Conservation (phyloP, 257 asterid species). For the Solanum pimpinellifolium region DNA sequence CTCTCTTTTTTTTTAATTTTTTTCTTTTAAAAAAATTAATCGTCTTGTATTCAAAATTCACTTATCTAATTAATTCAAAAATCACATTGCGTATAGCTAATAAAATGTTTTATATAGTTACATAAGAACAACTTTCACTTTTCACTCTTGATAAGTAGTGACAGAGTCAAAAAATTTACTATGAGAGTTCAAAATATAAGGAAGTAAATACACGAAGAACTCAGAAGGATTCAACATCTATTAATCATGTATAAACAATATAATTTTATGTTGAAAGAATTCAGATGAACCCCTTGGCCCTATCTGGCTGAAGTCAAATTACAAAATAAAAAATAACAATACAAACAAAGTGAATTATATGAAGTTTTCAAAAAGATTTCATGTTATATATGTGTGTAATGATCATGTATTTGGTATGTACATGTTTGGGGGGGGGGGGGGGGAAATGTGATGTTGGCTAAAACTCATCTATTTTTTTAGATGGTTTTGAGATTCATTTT, state of each 20-base stretch:
- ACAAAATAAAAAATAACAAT: background rate
- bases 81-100: background rate
- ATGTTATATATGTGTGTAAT: background rate
- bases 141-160: background rate
- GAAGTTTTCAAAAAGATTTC: background rate
- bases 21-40: too few species aligned
- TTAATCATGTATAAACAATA: too few species aligned
- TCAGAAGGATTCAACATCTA: too few species aligned
- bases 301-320: background rate
- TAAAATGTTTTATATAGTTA: too few species aligned
- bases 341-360: background rate
- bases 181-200: too few species aligned
- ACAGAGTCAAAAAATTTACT: too few species aligned
- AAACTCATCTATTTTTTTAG: background rate
- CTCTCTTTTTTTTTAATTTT: background rate
- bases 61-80: background rate
- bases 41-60: background rate
- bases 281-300: background rate
- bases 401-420: background rate
- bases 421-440: background rate
- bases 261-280: too few species aligned
- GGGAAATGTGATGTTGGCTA: background rate
- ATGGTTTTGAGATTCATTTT: background rate
- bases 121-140: background rate
- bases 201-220: too few species aligned